Conservation (phyloP, 805 yeast species). For the Teunomyces pallodes region DNA sequence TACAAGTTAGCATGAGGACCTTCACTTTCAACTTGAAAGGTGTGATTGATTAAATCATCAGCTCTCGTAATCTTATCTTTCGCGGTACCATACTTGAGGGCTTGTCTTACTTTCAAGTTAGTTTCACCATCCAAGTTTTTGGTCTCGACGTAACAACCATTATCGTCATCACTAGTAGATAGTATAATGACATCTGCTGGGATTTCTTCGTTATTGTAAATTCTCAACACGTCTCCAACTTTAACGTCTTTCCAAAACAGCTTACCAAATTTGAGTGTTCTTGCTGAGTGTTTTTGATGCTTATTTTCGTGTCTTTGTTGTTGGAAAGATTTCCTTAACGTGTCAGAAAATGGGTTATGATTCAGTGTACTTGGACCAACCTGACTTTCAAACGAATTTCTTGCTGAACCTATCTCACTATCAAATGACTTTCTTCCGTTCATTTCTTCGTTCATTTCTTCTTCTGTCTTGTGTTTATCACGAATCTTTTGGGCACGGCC, state of each 20-base stretch:
- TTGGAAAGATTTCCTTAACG: conserved; percentile 15
- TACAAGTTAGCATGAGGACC: conserved; percentile 81
- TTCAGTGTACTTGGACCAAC: conserved; percentile 7
- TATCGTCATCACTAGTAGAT: conserved; percentile 68
- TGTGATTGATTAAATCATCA: conserved; percentile 37
- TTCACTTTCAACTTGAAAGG: conserved; percentile 74
- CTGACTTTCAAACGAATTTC: conserved; percentile 4
- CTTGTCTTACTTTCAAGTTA: conserved; percentile 72
- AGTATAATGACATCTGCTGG: conserved; percentile 74
- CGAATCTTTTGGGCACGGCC: conserved; percentile 30
- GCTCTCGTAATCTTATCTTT: conserved; percentile 41
- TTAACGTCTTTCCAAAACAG: conserved; percentile 66
- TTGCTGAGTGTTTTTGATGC: conserved; percentile 9
- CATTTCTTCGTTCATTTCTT: conserved; percentile 3
- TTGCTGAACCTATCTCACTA: conserved; percentile 15
- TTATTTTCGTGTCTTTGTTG: conserved; percentile 12
- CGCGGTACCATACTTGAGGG: conserved; percentile 58
- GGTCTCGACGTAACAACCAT: conserved; percentile 67
- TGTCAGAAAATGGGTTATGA: conserved; percentile 6
- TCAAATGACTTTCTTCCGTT: conserved; percentile 24
- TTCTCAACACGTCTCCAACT: conserved; percentile 71
- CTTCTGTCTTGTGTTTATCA: conserved; percentile 2
- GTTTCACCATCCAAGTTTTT: conserved; percentile 76
- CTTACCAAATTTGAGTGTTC: conserved; percentile 29
- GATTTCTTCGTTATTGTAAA: conserved; percentile 67